Evolutionary conservation across 345 rosid genomes (phyloP).

Genomic region (Eucalyptus guilfoylei): DNA sequence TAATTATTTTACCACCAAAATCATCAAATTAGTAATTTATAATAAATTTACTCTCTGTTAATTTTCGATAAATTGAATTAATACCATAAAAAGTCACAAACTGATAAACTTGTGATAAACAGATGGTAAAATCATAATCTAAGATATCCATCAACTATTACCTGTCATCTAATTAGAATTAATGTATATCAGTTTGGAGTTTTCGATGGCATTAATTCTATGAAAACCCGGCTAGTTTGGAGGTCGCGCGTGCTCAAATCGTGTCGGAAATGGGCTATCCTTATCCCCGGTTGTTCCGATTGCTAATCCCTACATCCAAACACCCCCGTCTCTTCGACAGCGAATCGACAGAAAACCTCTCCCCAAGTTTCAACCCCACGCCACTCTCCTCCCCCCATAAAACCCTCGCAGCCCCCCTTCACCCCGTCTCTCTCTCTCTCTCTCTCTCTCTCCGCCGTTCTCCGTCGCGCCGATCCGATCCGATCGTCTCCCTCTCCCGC

Average conservation of each 20-base stretch:
- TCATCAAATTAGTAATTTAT: no score
- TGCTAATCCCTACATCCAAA: not conserved
- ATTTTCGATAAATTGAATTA: no score
- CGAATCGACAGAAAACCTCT: not conserved
- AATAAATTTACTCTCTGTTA: no score
- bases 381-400: not conserved
- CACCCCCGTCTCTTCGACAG: not conserved
- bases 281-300: not conserved
- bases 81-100: no score
- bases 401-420: not conserved
- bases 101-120: rapidly evolving
- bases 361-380: not conserved
- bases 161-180: no score
- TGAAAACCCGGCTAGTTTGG: no score
- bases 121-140: rapidly evolving
- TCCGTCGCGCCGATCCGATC: not conserved
- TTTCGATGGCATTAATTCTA: rapidly evolving
- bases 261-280: not conserved
- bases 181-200: no score
- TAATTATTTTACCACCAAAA: no score
- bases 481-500: not conserved
- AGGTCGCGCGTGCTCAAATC: not conserved
- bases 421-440: not conserved
- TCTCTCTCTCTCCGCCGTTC: not conserved
- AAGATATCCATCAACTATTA: no score